These are phyloP conservation scores for Penicillium egyptiacum DNA, from an alignment of 495 filamentous ascomycete species.

Conservation along the genomic window DNA sequence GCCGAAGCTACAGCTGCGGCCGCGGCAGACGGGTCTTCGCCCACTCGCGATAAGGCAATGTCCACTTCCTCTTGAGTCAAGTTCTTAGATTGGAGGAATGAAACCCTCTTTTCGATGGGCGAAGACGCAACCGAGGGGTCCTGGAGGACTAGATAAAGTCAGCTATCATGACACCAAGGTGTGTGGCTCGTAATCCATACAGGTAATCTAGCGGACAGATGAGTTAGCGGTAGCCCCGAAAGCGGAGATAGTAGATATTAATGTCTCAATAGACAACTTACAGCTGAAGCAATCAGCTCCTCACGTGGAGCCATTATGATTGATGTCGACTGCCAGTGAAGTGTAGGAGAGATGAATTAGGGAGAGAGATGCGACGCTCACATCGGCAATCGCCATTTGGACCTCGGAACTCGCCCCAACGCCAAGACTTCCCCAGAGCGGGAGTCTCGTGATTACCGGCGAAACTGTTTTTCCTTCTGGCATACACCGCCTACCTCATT, in stretches of 20 bases:
- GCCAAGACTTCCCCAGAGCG: constrained; percentile 42
- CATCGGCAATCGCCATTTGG: constrained; percentile 32
- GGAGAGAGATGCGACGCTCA: constrained; percentile 20
- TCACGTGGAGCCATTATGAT: constrained; percentile 69
- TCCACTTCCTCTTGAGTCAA: constrained; percentile 94
- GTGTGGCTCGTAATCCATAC: constrained; percentile 28
- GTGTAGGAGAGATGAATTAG: constrained; percentile 18
- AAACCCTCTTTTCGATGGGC: constrained; percentile 86
- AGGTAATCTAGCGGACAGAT: constrained; percentile 37
- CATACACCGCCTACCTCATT: constrained; percentile 36
- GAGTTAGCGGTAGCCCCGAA: constrained; percentile 17
- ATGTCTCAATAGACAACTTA: constrained; percentile 40
- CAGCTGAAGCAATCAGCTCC: constrained; percentile 80
- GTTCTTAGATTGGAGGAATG: constrained; percentile 96
- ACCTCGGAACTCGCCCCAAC: constrained; percentile 44
- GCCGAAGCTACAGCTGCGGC: constrained; percentile 30
- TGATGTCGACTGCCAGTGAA: constrained; percentile 16
- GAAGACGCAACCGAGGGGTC: constrained; percentile 89
- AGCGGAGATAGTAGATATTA: not conserved
- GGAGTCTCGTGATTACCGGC: constrained; percentile 39
- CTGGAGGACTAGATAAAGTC: constrained; percentile 68
- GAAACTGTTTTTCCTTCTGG: constrained; percentile 17
- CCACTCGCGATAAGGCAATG: constrained; percentile 71
- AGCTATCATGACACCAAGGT: constrained; percentile 18
- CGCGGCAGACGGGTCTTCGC: constrained; percentile 53